Conservation (phyloP, 148 eudicot species). For the Suaeda aralocaspica region DNA sequence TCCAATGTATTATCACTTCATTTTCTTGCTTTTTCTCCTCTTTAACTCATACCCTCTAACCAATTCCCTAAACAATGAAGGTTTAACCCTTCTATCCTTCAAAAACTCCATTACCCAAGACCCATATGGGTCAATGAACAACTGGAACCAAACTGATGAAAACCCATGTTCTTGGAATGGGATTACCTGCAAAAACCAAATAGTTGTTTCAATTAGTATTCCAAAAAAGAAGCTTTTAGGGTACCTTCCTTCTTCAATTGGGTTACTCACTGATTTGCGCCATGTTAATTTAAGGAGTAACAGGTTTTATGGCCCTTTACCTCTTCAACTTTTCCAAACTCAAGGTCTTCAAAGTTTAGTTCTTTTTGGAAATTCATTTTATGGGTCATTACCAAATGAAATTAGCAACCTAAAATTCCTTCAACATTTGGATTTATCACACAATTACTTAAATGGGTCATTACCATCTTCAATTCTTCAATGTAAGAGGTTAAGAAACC, state of each 20-base stretch:
- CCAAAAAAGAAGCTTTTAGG: constrained; percentile 82
- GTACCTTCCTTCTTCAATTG: constrained; percentile 53
- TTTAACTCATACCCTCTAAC: constrained; percentile 31
- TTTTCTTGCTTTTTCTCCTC: constrained; percentile 38
- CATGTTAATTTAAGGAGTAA: constrained; percentile 87
- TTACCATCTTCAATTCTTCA: constrained; percentile 58
- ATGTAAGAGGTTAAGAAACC: constrained; percentile 61
- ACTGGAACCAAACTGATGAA: constrained; percentile 74
- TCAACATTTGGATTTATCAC: constrained; percentile 71
- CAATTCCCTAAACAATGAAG: constrained; percentile 66
- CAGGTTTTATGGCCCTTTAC: constrained; percentile 55
- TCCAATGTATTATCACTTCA: constrained; percentile 20
- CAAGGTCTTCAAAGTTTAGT: constrained; percentile 82
- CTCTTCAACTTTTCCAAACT: constrained; percentile 57
- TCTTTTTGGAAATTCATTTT: constrained; percentile 70
- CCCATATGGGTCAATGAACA: constrained; percentile 66
- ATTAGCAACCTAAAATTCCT: constrained; percentile 65
- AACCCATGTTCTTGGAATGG: constrained; percentile 98
- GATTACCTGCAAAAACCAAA: constrained; percentile 71
- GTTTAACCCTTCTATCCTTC: constrained; percentile 63
- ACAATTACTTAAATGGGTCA: constrained; percentile 78
- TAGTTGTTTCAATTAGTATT: constrained; percentile 72
- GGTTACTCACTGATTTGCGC: constrained; percentile 58
- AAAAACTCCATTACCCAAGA: constrained; percentile 59
- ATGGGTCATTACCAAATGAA: constrained; percentile 71